Conservation (phyloP, 2,329 filamentous ascomycete genomes). For the Fusarium caatingaense region DNA sequence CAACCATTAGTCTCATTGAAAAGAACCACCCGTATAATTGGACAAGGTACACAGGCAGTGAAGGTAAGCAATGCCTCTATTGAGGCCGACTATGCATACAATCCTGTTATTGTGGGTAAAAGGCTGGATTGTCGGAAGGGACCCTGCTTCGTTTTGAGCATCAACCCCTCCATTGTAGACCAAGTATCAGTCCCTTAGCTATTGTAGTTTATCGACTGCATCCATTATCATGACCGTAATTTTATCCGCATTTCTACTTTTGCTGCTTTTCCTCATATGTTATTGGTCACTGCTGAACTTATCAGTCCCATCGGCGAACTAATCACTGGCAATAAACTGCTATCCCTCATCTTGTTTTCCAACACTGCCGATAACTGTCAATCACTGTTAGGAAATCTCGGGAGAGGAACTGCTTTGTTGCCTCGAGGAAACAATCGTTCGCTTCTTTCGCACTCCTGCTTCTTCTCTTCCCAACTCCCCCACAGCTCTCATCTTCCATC, state of each 20-base stretch:
- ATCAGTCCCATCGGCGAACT: background rate
- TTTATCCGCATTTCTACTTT: background rate
- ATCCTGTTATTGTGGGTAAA: background rate
- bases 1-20: background rate
- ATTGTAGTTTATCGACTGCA: background rate
- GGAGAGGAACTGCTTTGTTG: background rate
- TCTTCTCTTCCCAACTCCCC: background rate
- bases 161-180: background rate
- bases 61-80: background rate
- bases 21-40: background rate
- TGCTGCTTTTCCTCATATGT: background rate
- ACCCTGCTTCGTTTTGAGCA: background rate
- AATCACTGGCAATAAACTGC: constrained; percentile 14
- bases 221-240: background rate
- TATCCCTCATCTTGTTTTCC: background rate
- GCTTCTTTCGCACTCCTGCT: background rate
- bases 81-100: background rate
- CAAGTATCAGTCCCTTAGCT: background rate
- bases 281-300: background rate
- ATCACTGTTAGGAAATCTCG: constrained; percentile 7
- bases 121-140: background rate
- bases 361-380: constrained; percentile 1
- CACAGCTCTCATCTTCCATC: background rate
- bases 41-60: background rate
- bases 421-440: background rate